Evolutionary conservation across 2,329 filamentous ascomycete species (phyloP), one percentile per base, ranked within the genome.

Genomic region (Cryphonectria radicalis): DNA sequence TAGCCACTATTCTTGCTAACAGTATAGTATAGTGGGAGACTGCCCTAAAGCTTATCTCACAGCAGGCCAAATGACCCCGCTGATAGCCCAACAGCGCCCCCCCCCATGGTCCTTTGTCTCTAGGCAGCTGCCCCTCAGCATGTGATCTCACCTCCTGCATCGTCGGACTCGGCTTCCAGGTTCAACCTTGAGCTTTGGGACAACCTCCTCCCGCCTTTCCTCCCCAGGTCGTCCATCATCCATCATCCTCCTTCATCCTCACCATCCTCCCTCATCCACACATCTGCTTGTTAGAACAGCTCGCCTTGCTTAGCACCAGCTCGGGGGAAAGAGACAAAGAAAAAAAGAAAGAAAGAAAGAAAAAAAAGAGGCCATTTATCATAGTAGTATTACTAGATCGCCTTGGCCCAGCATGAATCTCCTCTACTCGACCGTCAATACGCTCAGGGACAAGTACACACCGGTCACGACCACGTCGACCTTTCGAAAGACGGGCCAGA

Each of bases 401-500:
- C 19, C 11, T 17, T 25, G 50, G n/a, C 40, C 25, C 55, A 55
- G n/a, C 13, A 70, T 62, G 69, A 66, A 67, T 53, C 35, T 66
- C 37, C 67, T 68, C 40, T 63, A 70, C 67, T 59, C 66, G 59
- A 64, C 67, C 59, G 60, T 98, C 81, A 96, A 97, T 82, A 94
- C 91, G 76, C 90, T 97, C 79, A 93, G 95, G 77, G 96, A 98
- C 83, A 92, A 91, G 77, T 95, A 97, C 82, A 94, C 95, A 17
- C 95, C 95, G 57, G 91, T 97, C 77, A 91, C 90, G 72, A 91
- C 97, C 81, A 97, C 90, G 67, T 98, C 95, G 4, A 98, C 93
- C 75, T 99, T 99, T 83, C 93, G 95, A 77, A 88, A 90, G 77
- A 97, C 95, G 5, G 96, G 96, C 75, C 93, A 98, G 84, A 96